phyloP scores from a whole-genome alignment of 805 yeast genomes.

The Yarrowia deformans region DNA sequence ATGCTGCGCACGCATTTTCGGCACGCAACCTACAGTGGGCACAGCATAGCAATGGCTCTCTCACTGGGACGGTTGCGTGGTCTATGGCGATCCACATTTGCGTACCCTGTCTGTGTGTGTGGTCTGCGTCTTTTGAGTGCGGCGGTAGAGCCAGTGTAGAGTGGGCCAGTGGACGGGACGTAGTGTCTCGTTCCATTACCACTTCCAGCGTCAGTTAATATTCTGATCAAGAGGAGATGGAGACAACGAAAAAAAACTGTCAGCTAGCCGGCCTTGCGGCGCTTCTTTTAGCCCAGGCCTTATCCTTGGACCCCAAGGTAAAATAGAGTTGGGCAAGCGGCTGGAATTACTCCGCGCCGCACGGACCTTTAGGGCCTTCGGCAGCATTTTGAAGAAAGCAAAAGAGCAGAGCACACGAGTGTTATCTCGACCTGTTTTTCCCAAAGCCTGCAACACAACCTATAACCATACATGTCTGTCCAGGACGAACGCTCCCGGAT shows the following conservation, averaged over 20 bases:
- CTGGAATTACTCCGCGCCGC: slow-evolving; percentile 40
- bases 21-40: neutral
- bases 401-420: slow-evolving; percentile 13
- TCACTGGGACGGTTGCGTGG: no score
- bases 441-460: neutral
- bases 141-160: no score
- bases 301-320: slow-evolving; percentile 1
- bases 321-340: slow-evolving; percentile 35
- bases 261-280: slow-evolving; percentile 27
- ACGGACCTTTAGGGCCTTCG: slow-evolving; percentile 31
- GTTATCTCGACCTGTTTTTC: neutral
- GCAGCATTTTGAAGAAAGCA: slow-evolving; percentile 28
- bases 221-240: no score
- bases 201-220: no score
- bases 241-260: no score
- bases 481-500: slow-evolving; percentile 4
- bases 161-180: no score
- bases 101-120: no score
- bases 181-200: no score
- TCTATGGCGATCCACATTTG: no score
- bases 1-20: slow-evolving; percentile 30
- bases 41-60: no score
- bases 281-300: slow-evolving; percentile 22
- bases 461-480: slow-evolving; percentile 11
- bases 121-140: no score